phyloP scores from a whole-genome alignment of 2,329 filamentous ascomycete species.

The Diaporthe aspalathi region DNA sequence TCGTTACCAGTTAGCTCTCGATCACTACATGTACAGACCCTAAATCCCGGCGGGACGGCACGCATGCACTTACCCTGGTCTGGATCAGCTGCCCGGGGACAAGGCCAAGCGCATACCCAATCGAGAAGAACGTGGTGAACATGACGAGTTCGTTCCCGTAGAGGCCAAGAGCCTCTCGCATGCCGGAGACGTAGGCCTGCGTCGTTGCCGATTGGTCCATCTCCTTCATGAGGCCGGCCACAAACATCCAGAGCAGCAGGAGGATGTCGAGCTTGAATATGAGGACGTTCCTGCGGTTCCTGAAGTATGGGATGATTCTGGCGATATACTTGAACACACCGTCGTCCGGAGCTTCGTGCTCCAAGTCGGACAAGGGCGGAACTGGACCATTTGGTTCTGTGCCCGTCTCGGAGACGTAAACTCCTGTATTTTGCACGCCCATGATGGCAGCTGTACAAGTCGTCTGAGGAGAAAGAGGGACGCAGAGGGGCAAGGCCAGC shows the following conservation, averaged over 20 bases:
- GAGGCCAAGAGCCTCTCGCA: constrained; percentile 38
- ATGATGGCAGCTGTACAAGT: background rate
- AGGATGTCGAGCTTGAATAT: constrained; percentile 51
- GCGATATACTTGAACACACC: constrained; percentile 34
- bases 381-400: background rate
- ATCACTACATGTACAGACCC: background rate
- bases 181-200: constrained; percentile 53
- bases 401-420: constrained; percentile 1
- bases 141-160: constrained; percentile 32
- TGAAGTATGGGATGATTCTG: constrained; percentile 45
- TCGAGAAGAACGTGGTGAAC: constrained; percentile 32
- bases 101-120: constrained; percentile 27
- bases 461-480: background rate
- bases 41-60: constrained; percentile 6
- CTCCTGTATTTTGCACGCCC: background rate
- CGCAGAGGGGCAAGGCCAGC: background rate
- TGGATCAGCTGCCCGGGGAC: constrained; percentile 37
- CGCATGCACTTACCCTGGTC: constrained; percentile 30
- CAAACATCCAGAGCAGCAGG: constrained; percentile 51
- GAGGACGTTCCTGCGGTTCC: constrained; percentile 48
- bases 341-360: background rate
- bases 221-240: constrained; percentile 52
- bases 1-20: background rate
- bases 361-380: background rate
- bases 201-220: constrained; percentile 53